These are phyloP conservation scores for Candida dubliniensis DNA, from an alignment of 1,139 yeast species.

Conservation along the genomic window DNA sequence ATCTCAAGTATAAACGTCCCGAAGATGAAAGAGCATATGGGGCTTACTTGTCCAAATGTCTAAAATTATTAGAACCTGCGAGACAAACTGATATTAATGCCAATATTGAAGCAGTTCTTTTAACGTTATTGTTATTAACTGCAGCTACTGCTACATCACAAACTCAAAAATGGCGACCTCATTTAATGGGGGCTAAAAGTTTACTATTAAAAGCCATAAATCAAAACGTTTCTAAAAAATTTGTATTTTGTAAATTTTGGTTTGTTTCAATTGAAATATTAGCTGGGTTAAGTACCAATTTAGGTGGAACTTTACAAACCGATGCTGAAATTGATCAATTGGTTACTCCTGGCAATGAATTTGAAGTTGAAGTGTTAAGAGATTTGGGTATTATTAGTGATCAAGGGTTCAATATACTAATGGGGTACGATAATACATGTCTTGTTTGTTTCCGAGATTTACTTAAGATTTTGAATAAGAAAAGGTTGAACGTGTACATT, in stretches of 20 bases:
- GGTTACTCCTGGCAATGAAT: slow-evolving; percentile 42
- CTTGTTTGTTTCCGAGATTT: slow-evolving; percentile 49
- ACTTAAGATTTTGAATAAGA: slow-evolving; percentile 43
- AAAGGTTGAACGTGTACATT: slow-evolving; percentile 20
- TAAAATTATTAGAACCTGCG: slow-evolving; percentile 47
- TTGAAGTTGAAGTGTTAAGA: slow-evolving; percentile 32
- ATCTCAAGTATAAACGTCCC: slow-evolving; percentile 29
- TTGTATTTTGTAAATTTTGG: slow-evolving; percentile 65
- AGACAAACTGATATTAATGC: slow-evolving; percentile 29
- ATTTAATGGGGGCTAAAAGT: slow-evolving; percentile 65
- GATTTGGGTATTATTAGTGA: slow-evolving; percentile 32
- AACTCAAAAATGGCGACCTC: slow-evolving; percentile 67
- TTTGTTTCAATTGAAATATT: slow-evolving; percentile 59
- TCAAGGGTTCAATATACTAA: slow-evolving; percentile 53
- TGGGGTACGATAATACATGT: slow-evolving; percentile 54
- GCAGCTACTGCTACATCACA: slow-evolving; percentile 61
- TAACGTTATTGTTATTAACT: slow-evolving; percentile 61
- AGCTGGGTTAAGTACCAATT: slow-evolving; percentile 58
- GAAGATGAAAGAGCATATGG: slow-evolving; percentile 51
- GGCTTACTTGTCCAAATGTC: slow-evolving; percentile 55
- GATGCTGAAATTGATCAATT: slow-evolving; percentile 48
- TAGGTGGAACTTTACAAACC: slow-evolving; percentile 61
- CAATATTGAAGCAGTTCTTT: slow-evolving; percentile 58
- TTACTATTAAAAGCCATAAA: slow-evolving; percentile 46
- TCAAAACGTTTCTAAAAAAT: slow-evolving; percentile 25